A percentile compares a stretch with the other conserved stretches of the same genome.
Evolutionary conservation across 805 yeast species (phyloP).

Genomic region (Myxozyma neglecta): DNA sequence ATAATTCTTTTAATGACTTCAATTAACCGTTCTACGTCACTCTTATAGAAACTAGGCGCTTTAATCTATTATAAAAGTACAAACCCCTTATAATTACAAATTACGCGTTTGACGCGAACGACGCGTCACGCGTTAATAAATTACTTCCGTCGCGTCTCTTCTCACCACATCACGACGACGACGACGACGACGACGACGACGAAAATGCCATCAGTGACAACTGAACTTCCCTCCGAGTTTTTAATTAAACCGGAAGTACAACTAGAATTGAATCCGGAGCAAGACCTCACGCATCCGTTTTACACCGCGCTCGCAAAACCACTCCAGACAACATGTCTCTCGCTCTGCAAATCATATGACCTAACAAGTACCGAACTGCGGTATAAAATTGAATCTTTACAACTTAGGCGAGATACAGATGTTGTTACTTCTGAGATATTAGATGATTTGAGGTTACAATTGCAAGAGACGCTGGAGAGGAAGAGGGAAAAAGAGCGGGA

Average conservation of each 20-base stretch:
- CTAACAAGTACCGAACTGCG: slow-evolving; percentile 17
- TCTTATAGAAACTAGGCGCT: no score
- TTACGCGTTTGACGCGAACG: slow-evolving; percentile 12
- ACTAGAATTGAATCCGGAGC: background rate
- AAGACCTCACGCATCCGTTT: background rate
- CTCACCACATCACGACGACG: background rate
- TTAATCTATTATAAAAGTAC: no score
- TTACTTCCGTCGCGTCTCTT: background rate
- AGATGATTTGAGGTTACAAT: slow-evolving; percentile 17
- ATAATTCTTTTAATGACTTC: no score
- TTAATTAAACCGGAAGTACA: no score
- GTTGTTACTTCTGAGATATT: slow-evolving; percentile 8
- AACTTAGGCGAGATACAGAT: slow-evolving; percentile 4
- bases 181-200: no score
- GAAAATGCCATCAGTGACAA: no score
- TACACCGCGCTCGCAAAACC: background rate
- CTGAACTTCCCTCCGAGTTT: no score
- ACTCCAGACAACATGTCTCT: background rate
- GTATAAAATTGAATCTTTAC: slow-evolving; percentile 24
- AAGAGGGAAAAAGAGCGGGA: background rate
- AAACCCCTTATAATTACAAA: background rate
- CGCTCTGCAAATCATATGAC: slow-evolving; percentile 15
- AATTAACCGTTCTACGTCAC: no score
- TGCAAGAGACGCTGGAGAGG: slow-evolving; percentile 26
- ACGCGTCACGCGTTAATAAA: background rate